Evolutionary conservation across 164 flowering plant species (phyloP).

Genomic region (Aristolochia californica): DNA sequence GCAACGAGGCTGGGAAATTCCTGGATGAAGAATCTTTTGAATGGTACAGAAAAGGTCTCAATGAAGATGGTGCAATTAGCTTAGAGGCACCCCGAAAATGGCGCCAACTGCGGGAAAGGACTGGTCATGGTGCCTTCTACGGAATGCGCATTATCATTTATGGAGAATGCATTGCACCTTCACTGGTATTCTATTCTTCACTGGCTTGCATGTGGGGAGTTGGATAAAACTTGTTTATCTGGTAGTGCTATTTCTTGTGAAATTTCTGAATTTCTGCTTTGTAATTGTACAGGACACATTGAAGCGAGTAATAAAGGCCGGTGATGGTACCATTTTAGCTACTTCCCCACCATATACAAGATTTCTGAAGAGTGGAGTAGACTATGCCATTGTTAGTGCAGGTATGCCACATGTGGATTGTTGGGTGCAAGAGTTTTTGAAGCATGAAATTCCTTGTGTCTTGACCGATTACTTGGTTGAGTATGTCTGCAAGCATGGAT

Average conservation of each 20-base stretch:
- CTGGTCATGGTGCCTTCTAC: constrained; percentile 92
- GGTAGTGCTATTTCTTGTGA: neutral
- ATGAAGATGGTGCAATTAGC: constrained; percentile 78
- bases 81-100: constrained; percentile 94
- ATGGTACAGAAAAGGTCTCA: constrained; percentile 69
- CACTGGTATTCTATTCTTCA: constrained; percentile 48
- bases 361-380: constrained; percentile 61
- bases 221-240: too few species aligned
- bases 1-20: constrained; percentile 62
- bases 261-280: neutral
- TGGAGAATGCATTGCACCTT: constrained; percentile 85
- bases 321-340: constrained; percentile 82
- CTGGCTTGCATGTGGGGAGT: neutral
- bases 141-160: constrained; percentile 78
- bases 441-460: constrained; percentile 74
- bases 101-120: constrained; percentile 76
- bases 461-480: constrained; percentile 88
- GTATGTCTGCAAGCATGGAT: constrained; percentile 92
- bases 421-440: constrained; percentile 88
- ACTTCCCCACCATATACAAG: constrained; percentile 91
- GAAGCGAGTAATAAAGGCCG: constrained; percentile 90
- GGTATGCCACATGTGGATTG: constrained; percentile 68
- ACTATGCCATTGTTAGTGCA: constrained; percentile 75
- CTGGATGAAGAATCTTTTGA: constrained; percentile 80
- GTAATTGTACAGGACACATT: constrained; percentile 61